Conservation (phyloP, 1,284 basidiomycete genomes). For the Microbotryum saponariae region DNA sequence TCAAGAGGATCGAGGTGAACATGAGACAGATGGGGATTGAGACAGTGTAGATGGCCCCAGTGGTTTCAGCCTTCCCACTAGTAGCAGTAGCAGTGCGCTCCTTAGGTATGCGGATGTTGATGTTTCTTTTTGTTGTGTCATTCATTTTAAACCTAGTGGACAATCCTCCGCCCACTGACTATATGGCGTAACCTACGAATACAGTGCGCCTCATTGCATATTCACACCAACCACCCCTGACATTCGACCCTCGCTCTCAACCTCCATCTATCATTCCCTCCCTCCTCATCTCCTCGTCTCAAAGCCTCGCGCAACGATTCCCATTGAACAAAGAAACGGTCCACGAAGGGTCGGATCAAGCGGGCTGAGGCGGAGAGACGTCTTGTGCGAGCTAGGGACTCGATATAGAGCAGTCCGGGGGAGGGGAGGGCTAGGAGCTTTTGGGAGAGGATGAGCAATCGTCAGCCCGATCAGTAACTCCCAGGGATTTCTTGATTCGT, state of each 20-base stretch:
- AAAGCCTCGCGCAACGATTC: constrained; percentile 20
- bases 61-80: too few relatives aligned
- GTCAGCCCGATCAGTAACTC: neutral
- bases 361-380: constrained; percentile 77
- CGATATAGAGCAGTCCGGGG: constrained; percentile 77
- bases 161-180: too few relatives aligned
- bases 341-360: constrained; percentile 69
- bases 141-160: too few relatives aligned
- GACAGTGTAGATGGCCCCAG: too few relatives aligned
- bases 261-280: neutral
- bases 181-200: too few relatives aligned
- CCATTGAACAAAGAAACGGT: constrained; percentile 54
- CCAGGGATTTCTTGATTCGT: neutral
- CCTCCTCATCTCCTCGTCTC: neutral
- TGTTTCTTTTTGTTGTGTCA: too few relatives aligned
- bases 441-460: neutral
- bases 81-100: too few relatives aligned
- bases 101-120: too few relatives aligned
- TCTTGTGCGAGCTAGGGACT: constrained; percentile 85
- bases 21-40: neutral
- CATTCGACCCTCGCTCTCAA: constrained; percentile 23
- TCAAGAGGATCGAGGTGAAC: constrained; percentile 22
- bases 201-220: too few relatives aligned
- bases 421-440: constrained; percentile 68
- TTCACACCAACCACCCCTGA: constrained; percentile 27